phyloP scores from a whole-genome alignment of 2,329 filamentous ascomycete genomes.

The Sporothrix dimorphospora region DNA sequence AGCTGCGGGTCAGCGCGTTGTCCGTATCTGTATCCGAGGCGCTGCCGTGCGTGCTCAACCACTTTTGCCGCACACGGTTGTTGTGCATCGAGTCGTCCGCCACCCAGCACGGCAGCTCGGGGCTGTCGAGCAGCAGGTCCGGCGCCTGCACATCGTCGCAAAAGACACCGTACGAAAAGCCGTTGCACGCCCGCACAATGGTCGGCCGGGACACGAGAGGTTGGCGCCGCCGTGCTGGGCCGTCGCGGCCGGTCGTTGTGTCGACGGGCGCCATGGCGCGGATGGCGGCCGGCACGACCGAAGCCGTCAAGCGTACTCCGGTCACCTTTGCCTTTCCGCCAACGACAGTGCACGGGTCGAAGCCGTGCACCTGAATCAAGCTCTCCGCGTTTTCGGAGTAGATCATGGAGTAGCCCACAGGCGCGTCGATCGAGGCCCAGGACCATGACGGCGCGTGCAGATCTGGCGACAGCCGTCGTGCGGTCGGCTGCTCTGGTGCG shows the following conservation, averaged over 20 bases:
- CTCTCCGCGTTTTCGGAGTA: slow-evolving; percentile 17
- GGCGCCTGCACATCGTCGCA: slow-evolving; percentile 20
- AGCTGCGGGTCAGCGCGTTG: slow-evolving; percentile 13
- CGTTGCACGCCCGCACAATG: slow-evolving; percentile 21
- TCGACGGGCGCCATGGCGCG: slow-evolving; percentile 1
- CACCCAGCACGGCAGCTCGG: slow-evolving; percentile 22
- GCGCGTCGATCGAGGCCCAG: slow-evolving; percentile 27
- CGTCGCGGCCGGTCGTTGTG: background rate
- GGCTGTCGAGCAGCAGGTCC: background rate
- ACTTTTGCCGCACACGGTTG: slow-evolving; percentile 1
- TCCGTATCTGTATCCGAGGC: background rate
- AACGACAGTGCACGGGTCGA: background rate
- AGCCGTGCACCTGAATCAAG: background rate
- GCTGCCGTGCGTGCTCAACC: background rate
- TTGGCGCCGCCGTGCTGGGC: background rate
- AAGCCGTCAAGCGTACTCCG: background rate
- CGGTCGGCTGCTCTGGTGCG: background rate
- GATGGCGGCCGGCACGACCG: background rate
- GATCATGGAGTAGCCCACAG: slow-evolving; percentile 21
- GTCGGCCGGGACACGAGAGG: background rate
- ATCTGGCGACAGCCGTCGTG: background rate
- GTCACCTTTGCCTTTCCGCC: background rate
- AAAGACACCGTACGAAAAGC: slow-evolving; percentile 8
- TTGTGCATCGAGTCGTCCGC: slow-evolving; percentile 17
- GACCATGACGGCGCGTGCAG: slow-evolving; percentile 26